Percentiles rank a stretch among this genome's conserved stretches.
Evolutionary conservation across 352 stramenopile species (phyloP).

Genomic region (Phytophthora citrophthora): DNA sequence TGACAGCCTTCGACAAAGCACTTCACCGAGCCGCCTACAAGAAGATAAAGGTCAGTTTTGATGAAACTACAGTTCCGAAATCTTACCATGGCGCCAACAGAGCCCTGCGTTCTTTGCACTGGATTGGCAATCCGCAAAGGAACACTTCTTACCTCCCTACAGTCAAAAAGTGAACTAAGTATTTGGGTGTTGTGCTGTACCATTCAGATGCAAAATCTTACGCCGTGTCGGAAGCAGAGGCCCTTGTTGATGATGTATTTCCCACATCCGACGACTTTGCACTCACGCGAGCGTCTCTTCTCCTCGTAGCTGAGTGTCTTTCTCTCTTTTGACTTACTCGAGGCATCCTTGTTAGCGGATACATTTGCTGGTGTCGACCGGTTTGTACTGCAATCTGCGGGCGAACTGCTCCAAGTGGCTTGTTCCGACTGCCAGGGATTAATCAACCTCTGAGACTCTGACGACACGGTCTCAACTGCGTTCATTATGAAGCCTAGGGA

Average conservation of each 20-base stretch:
- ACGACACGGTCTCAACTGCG: constrained; percentile 10
- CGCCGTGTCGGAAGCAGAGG: constrained; percentile 54
- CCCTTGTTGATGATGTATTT: constrained; percentile 60
- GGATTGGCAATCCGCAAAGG: constrained; percentile 29
- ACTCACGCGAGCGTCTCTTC: constrained; percentile 42
- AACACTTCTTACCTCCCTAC: constrained; percentile 50
- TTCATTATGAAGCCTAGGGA: constrained; percentile 33
- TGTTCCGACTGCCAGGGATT: constrained; percentile 2
- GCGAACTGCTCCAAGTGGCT: not conserved
- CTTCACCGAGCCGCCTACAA: constrained; percentile 44
- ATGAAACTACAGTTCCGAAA: not conserved
- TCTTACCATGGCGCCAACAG: constrained; percentile 23
- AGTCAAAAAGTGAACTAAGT: not conserved
- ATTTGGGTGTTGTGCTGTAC: not conserved
- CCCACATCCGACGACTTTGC: constrained; percentile 42
- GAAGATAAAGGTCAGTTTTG: not conserved
- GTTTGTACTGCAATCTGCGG: not conserved
- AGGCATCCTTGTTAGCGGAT: not conserved
- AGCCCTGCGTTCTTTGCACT: constrained; percentile 39
- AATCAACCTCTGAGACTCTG: constrained; percentile 2
- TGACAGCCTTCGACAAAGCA: constrained; percentile 42
- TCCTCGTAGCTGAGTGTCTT: constrained; percentile 26
- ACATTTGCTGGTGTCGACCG: not conserved
- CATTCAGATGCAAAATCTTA: constrained; percentile 11
- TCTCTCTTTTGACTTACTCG: constrained; percentile 4